A percentile compares a stretch with the other conserved stretches of the same genome.
Evolutionary conservation across 345 rosid species (phyloP).

Genomic region (Ceriops zippeliana): DNA sequence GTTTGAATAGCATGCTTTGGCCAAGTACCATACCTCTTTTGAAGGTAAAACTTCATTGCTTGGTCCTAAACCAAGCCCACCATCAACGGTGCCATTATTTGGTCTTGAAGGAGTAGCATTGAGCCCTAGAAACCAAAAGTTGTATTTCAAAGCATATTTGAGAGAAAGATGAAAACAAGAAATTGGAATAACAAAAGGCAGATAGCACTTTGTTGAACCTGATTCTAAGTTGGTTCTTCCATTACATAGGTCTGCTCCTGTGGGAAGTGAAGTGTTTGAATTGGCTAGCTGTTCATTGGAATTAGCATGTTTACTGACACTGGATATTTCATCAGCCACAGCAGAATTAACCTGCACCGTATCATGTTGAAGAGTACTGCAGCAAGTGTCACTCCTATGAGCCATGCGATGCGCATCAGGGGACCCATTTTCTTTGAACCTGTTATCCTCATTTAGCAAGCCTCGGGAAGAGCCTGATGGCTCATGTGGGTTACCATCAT

Average conservation of each 20-base stretch:
- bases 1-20: neutral
- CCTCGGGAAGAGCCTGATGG: slow-evolving; percentile 55
- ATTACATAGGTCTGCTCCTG: slow-evolving; percentile 45
- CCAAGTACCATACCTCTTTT: slow-evolving; percentile 48
- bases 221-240: slow-evolving; percentile 49
- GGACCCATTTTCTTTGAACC: slow-evolving; percentile 45
- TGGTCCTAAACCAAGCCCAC: slow-evolving; percentile 49
- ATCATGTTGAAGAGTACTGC: slow-evolving; percentile 42
- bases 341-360: slow-evolving; percentile 42
- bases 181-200: neutral
- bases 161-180: slow-evolving; percentile 5
- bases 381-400: slow-evolving; percentile 35
- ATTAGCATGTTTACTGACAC: slow-evolving; percentile 38
- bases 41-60: slow-evolving; percentile 49
- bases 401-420: slow-evolving; percentile 31
- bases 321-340: slow-evolving; percentile 47
- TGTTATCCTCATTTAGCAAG: slow-evolving; percentile 51
- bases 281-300: slow-evolving; percentile 31
- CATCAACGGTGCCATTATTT: slow-evolving; percentile 39
- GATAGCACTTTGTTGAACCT: slow-evolving; percentile 31
- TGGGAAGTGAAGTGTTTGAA: slow-evolving; percentile 36
- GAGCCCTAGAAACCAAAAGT: slow-evolving; percentile 46
- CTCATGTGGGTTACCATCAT: slow-evolving; percentile 46
- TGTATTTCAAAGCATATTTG: slow-evolving; percentile 25
- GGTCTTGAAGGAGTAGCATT: slow-evolving; percentile 51